Evolutionary conservation across 2,329 filamentous ascomycete genomes (phyloP), one percentile per base, ranked within the genome.

Genomic region (Colletotrichum abscissum): DNA sequence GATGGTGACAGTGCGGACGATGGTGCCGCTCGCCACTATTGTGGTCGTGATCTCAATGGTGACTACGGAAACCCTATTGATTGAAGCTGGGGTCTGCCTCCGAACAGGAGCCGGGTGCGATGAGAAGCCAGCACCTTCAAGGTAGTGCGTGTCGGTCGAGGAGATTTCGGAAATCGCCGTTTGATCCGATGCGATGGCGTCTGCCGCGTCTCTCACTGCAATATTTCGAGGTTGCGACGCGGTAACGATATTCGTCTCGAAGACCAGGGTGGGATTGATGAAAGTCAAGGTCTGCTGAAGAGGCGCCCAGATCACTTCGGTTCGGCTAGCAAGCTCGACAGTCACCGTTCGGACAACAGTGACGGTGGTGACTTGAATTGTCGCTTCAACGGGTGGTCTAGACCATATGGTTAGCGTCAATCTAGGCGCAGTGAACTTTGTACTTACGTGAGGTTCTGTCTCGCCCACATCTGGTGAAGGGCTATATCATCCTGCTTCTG

Each of bases 241-340:
- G 0, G 78, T 80, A 0, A 76, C 76, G 5, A 74, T 75, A 28
- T 72, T 75, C 56, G 78, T 78, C 28, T 79, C 72, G 11, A 78
- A 78, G n/a, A 67, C 69, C 14, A 77, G 57, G 8, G 67, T 35
- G 4, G 78, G 78, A 52, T 79, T 73, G 52, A 78, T 22, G 19
- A 79, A 73, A 5, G 79, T 80, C 54, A 82, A 74, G 1, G 77
- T 76, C 28, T 78, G 67, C 1, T 75, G 74, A 12, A 74, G 64
- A 0, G 79, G 80, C 0, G 72, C 65, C 11, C 76, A 54, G 19
- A 78, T 28, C 0, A 76, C 65, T 1, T 69, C 64, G 0, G 77
- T 77, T 26, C 67, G 70, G 1, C 74, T 74, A 1, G 75, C 70
- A 22, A 75, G 42, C 1, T 76, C 77, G 59, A 71, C 71, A 4